These are phyloP conservation scores for Phialophora expanda DNA, from an alignment of 2,329 filamentous ascomycete genomes.

Conservation along the genomic window DNA sequence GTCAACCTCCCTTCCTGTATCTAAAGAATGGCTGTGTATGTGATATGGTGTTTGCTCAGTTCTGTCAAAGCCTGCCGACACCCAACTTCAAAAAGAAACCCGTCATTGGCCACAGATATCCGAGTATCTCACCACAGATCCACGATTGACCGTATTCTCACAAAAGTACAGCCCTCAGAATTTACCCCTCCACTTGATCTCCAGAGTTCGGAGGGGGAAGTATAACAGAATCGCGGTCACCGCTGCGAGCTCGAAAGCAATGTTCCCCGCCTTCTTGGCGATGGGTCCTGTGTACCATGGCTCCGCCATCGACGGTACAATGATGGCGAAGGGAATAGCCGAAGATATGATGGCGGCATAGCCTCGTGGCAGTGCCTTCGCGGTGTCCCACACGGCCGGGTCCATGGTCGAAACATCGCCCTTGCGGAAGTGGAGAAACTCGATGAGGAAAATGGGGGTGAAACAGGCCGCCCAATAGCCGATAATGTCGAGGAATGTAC, in stretches of 20 bases:
- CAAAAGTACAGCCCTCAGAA: no score
- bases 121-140: no score
- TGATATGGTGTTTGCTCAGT: no score
- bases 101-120: no score
- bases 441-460: slow-evolving; percentile 45
- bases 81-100: no score
- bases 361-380: slow-evolving; percentile 64
- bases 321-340: slow-evolving; percentile 67
- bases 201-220: slow-evolving; percentile 14
- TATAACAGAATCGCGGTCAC: slow-evolving; percentile 6
- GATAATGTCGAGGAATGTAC: slow-evolving; percentile 51
- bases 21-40: no score
- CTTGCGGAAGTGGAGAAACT: slow-evolving; percentile 66
- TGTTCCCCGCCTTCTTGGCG: slow-evolving; percentile 60
- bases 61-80: no score
- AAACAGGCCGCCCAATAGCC: slow-evolving; percentile 29
- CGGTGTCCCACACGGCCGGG: slow-evolving; percentile 67
- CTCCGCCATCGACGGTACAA: slow-evolving; percentile 70
- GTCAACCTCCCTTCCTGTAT: no score
- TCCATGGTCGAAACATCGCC: slow-evolving; percentile 56
- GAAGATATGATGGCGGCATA: slow-evolving; percentile 66
- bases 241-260: slow-evolving; percentile 15
- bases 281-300: slow-evolving; percentile 71
- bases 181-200: no score
- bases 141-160: no score